Conservation (phyloP, 345 rosid species). For the Kandelia obovata region DNA sequence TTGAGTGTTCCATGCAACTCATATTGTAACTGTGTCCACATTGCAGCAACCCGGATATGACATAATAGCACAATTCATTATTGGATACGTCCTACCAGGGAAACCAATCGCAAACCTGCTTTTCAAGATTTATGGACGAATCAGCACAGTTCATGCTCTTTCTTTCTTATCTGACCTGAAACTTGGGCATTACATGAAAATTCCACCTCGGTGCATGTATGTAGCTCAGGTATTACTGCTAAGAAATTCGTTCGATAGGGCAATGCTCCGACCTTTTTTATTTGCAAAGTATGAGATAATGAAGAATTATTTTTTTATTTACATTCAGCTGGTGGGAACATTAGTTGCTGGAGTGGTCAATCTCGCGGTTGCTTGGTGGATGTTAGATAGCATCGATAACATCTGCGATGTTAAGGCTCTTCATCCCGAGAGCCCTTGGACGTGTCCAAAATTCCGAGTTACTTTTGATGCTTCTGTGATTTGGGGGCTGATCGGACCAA, state of each 20-base stretch:
- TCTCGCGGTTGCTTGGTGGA: slow-evolving; percentile 99
- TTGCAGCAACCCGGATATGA: slow-evolving; percentile 99
- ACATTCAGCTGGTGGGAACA: slow-evolving; percentile 72
- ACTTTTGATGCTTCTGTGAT: slow-evolving; percentile 96
- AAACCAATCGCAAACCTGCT: slow-evolving; percentile 90
- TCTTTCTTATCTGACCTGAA: slow-evolving; percentile 97
- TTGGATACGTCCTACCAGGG: slow-evolving; percentile 87
- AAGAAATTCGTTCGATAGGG: not conserved
- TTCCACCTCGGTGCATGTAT: slow-evolving; percentile 98
- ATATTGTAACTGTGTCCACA: slow-evolving; percentile 3
- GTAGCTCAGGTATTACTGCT: slow-evolving; percentile 65
- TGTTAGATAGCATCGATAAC: slow-evolving; percentile 77
- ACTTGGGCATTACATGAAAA: slow-evolving; percentile 99
- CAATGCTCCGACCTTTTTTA: not conserved
- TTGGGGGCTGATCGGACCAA: slow-evolving; percentile 95
- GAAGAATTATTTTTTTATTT: slow-evolving; percentile 2
- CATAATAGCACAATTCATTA: slow-evolving; percentile 94
- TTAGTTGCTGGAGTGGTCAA: slow-evolving; percentile 72
- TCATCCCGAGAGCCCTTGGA: slow-evolving; percentile 93
- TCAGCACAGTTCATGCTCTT: slow-evolving; percentile 92
- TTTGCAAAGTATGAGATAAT: not conserved
- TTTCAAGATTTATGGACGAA: slow-evolving; percentile 95
- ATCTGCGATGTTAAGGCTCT: slow-evolving; percentile 67
- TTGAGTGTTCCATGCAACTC: not conserved
- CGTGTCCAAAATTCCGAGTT: slow-evolving; percentile 95